Evolutionary conservation across 2,329 filamentous ascomycete genomes (phyloP).

Genomic region (Diaporthe sp.): DNA sequence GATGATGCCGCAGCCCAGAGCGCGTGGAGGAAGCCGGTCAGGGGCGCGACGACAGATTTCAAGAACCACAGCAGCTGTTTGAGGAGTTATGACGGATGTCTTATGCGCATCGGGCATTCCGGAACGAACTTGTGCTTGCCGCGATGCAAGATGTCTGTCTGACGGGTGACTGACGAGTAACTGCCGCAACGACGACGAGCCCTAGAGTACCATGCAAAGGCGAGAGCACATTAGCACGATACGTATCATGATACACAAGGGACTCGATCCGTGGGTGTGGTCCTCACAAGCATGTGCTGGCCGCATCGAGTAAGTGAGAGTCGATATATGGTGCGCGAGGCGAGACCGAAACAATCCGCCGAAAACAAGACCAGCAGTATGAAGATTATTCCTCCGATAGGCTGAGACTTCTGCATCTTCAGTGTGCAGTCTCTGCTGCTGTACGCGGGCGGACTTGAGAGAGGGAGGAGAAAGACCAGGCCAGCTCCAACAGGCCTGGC

Average conservation of each 20-base stretch:
- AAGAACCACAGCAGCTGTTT: conserved; percentile 26
- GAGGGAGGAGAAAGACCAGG: conserved; percentile 6
- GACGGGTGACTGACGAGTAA: conserved; percentile 22
- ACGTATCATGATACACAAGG: conserved; percentile 4
- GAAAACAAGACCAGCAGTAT: background rate
- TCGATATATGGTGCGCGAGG: background rate
- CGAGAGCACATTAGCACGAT: conserved; percentile 4
- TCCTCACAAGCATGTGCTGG: background rate
- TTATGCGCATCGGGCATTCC: conserved; percentile 21
- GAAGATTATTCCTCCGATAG: conserved; percentile 1
- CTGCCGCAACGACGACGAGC: conserved; percentile 17
- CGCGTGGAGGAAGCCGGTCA: conserved; percentile 31
- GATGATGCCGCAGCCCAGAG: conserved; percentile 27
- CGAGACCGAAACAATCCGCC: background rate
- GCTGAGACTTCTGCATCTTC: conserved; percentile 10
- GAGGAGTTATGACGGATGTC: conserved; percentile 9
- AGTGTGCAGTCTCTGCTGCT: background rate
- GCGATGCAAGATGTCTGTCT: conserved; percentile 32
- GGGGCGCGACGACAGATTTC: conserved; percentile 13
- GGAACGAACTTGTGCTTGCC: conserved; percentile 14
- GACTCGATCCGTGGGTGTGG: background rate
- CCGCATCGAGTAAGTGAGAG: conserved; percentile 6
- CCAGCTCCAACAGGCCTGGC: conserved; percentile 5
- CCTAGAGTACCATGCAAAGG: background rate
- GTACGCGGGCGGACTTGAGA: background rate